These are phyloP conservation scores for Juglanconis oblonga DNA, from an alignment of 2,329 filamentous ascomycete species.

Conservation along the genomic window DNA sequence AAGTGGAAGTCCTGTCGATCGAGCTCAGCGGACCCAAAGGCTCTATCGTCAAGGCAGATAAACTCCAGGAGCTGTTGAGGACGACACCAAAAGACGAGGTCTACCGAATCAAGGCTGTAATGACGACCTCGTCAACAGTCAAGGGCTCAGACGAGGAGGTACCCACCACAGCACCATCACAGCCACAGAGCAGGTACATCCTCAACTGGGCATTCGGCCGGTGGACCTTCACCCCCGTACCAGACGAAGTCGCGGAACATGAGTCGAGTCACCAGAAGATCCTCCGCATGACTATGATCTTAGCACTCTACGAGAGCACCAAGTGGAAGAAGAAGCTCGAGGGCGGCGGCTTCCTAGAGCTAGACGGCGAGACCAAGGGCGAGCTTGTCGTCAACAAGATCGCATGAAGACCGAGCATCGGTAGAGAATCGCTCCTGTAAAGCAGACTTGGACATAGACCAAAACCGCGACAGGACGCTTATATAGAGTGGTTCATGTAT, in stretches of 20 bases:
- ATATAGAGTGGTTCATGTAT: background rate
- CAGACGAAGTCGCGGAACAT: slow-evolving; percentile 44
- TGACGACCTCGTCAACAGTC: slow-evolving; percentile 46
- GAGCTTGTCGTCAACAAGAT: slow-evolving; percentile 52
- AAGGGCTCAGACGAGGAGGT: slow-evolving; percentile 50
- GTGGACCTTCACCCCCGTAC: slow-evolving; percentile 78
- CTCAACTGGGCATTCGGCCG: slow-evolving; percentile 97
- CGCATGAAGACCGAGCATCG: slow-evolving; percentile 27
- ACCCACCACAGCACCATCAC: slow-evolving; percentile 28
- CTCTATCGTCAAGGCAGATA: slow-evolving; percentile 51
- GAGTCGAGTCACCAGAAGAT: slow-evolving; percentile 52
- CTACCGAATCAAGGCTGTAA: slow-evolving; percentile 84
- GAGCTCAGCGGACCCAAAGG: slow-evolving; percentile 50
- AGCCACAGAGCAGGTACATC: slow-evolving; percentile 62
- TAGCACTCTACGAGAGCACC: slow-evolving; percentile 68
- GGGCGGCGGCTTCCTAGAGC: slow-evolving; percentile 49
- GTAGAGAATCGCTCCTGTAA: background rate
- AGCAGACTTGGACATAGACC: background rate
- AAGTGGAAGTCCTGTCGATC: slow-evolving; percentile 91
- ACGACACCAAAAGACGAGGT: slow-evolving; percentile 86
- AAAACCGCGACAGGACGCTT: background rate
- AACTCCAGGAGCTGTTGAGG: slow-evolving; percentile 65
- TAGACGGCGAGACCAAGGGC: slow-evolving; percentile 44
- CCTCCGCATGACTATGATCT: slow-evolving; percentile 72
- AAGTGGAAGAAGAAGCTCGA: slow-evolving; percentile 77